A percentile compares a stretch with the other conserved stretches of the same genome.
Conservation (phyloP, 139 green algal genomes). For the Chlorella sp. region DNA sequence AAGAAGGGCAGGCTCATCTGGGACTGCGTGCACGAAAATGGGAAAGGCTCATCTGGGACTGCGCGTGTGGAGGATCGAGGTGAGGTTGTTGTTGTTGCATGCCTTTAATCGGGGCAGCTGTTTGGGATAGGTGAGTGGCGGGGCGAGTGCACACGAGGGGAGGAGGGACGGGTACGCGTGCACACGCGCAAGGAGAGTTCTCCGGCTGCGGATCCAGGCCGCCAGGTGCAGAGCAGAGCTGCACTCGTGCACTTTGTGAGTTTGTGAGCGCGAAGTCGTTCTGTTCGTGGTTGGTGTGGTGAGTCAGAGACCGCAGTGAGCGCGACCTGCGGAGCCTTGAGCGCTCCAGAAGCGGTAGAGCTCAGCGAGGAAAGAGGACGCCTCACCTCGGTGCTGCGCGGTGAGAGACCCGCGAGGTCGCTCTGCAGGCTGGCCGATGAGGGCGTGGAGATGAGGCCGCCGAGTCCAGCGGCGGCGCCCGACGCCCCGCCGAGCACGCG, state of each 20-base stretch:
- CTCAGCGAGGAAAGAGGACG: not conserved
- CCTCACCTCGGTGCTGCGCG: not conserved
- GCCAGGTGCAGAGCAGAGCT: no score
- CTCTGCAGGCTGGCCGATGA: not conserved
- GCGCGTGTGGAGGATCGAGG: not conserved
- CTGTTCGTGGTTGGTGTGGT: no score
- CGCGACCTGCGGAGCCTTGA: no score
- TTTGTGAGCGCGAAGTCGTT: no score
- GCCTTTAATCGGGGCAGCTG: not conserved
- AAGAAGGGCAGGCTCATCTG: not conserved
- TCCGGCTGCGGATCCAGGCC: no score
- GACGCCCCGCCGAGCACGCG: no score
- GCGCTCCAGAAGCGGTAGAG: no score
- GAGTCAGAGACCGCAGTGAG: no score
- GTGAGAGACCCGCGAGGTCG: not conserved
- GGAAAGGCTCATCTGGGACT: not conserved
- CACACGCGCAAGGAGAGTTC: not conserved
- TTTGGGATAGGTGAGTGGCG: not conserved
- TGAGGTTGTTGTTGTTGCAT: not conserved
- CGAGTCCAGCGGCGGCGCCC: no score
- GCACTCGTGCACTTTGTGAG: no score
- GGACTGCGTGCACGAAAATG: not conserved
- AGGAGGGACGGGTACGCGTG: not conserved
- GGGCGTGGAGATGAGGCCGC: not conserved
- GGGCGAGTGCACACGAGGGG: not conserved